phyloP scores from a whole-genome alignment of 1,139 yeast genomes.

The Geotrichum phurueaensis region DNA sequence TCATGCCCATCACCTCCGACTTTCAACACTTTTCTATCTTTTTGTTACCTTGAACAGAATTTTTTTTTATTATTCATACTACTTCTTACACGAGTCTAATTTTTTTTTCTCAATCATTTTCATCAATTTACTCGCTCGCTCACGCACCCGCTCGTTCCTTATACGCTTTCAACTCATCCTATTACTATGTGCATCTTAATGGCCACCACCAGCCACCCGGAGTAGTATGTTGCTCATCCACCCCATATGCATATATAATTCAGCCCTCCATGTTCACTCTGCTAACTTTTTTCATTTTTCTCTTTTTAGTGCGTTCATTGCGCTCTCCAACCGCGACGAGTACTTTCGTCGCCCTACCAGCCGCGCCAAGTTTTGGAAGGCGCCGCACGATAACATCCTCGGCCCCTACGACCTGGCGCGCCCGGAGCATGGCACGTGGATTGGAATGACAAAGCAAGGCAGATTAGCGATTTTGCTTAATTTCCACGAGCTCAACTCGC shows the following conservation, averaged over 20 bases:
- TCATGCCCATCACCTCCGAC: neutral
- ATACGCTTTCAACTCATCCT: neutral
- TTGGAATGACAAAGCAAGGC: slow-evolving; percentile 62
- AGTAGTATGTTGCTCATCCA: slow-evolving; percentile 35
- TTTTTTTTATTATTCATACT: neutral
- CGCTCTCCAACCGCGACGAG: slow-evolving; percentile 80
- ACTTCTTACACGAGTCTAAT: neutral
- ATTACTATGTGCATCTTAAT: slow-evolving; percentile 56
- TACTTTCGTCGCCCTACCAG: slow-evolving; percentile 67
- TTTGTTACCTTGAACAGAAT: too few species aligned
- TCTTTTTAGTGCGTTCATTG: slow-evolving; percentile 12
- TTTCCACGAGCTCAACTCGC: slow-evolving; percentile 44
- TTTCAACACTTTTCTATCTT: neutral
- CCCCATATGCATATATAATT: neutral
- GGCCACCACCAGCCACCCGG: slow-evolving; percentile 55
- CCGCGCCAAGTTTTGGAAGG: slow-evolving; percentile 50
- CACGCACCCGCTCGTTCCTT: neutral
- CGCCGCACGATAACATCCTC: slow-evolving; percentile 40
- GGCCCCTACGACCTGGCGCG: slow-evolving; percentile 75
- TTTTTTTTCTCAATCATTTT: neutral
- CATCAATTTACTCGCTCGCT: neutral
- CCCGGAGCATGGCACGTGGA: slow-evolving; percentile 85
- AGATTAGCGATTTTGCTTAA: slow-evolving; percentile 72
- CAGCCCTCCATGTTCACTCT: neutral
- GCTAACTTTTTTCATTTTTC: neutral